Evolutionary conservation across 148 eudicot genomes (phyloP).

Genomic region (Dianthus caryophyllus): DNA sequence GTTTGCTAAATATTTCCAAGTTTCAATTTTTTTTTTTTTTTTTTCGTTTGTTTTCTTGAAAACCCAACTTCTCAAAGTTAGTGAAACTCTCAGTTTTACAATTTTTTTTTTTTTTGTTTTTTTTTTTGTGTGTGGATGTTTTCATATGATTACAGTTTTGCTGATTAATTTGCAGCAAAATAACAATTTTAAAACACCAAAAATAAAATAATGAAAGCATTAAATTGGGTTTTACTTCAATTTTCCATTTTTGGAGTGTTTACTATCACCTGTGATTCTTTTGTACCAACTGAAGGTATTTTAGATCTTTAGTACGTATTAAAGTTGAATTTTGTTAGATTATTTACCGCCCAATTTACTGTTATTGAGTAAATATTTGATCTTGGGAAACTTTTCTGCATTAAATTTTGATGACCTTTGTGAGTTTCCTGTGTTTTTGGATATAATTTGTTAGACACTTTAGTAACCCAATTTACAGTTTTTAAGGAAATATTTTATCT

Average conservation of each 20-base stretch:
- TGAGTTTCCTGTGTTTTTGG: no score
- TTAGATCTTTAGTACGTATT: constrained; percentile 31
- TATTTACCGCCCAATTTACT: not conserved
- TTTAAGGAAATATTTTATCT: no score
- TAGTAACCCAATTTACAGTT: no score
- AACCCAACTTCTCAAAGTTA: constrained; percentile 25
- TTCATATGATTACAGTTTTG: constrained; percentile 17
- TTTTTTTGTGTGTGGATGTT: constrained; percentile 22
- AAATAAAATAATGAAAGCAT: constrained; percentile 36
- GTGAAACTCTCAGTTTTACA: constrained; percentile 15
- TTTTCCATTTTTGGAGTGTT: constrained; percentile 41
- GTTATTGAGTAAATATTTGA: not conserved
- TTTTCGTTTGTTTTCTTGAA: constrained; percentile 19
- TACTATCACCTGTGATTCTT: constrained; percentile 37
- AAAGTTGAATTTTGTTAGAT: not conserved
- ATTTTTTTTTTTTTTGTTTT: constrained; percentile 1
- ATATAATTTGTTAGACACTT: not conserved
- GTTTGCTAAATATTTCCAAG: no score
- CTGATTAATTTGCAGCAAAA: not conserved
- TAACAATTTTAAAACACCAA: not conserved
- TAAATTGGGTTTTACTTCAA: constrained; percentile 38
- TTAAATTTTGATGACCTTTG: no score
- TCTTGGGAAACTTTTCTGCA: not conserved
- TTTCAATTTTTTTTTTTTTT: constrained; percentile 11
- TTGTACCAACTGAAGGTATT: constrained; percentile 60